A percentile compares a stretch with the other conserved stretches of the same genome.
Evolutionary conservation across 108 stramenopile species (phyloP).

Genomic region (Aurantiochytrium sp.): DNA sequence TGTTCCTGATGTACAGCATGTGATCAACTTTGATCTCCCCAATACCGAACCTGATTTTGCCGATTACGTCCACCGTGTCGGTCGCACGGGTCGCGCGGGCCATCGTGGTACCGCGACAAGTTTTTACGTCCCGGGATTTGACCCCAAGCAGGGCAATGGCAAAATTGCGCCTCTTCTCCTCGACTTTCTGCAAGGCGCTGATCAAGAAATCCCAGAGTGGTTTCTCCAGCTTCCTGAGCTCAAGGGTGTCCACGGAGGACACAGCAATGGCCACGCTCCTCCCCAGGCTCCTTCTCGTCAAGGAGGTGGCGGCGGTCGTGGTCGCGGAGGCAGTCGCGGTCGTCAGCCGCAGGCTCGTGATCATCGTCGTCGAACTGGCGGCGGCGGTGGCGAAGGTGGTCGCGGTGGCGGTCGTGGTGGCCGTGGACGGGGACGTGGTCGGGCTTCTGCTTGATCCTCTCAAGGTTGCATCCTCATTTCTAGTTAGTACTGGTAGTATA

Average conservation of each 20-base stretch:
- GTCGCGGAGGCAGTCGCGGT: too few species aligned
- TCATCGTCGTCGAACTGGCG: too few species aligned
- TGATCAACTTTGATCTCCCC: conserved; percentile 62
- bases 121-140: conserved; percentile 83
- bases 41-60: conserved; percentile 64
- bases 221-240: conserved; percentile 60
- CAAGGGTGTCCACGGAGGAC: conserved; percentile 46
- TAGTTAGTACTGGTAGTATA: too few species aligned
- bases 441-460: too few species aligned
- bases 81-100: conserved; percentile 60
- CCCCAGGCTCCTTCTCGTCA: too few species aligned
- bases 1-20: conserved; percentile 53
- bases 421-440: too few species aligned
- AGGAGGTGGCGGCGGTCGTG: too few species aligned
- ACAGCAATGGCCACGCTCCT: neutral
- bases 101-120: conserved; percentile 51
- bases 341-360: too few species aligned
- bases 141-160: conserved; percentile 56
- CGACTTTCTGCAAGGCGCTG: conserved; percentile 26
- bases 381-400: too few species aligned
- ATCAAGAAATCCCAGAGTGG: conserved; percentile 23
- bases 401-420: too few species aligned
- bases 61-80: conserved; percentile 64
- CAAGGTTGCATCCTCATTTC: too few species aligned
- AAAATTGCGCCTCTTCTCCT: conserved; percentile 54